Conservation (phyloP, 2,329 filamentous ascomycete genomes). For the Sarocladium strictum region DNA sequence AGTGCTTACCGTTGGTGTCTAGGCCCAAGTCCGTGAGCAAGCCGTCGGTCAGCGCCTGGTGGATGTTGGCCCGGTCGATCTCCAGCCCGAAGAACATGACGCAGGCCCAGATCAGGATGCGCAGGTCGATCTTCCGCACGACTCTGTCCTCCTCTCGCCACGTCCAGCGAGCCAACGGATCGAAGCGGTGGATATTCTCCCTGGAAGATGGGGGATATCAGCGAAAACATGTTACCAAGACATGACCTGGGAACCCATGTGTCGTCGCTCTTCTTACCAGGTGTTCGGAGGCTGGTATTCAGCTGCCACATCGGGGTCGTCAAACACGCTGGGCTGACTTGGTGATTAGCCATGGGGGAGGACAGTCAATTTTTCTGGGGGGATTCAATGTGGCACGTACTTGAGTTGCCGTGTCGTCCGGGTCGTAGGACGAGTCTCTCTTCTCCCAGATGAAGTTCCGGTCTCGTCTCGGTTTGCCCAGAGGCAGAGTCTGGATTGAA, state of each 20-base stretch:
- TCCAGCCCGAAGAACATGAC: constrained; percentile 37
- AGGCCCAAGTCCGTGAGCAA: constrained; percentile 37
- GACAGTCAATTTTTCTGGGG: neutral
- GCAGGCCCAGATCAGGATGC: constrained; percentile 41
- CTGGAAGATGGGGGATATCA: too few species aligned
- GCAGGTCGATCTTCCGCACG: constrained; percentile 38
- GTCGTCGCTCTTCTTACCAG: too few species aligned
- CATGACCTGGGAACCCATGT: too few species aligned
- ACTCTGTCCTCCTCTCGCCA: constrained; percentile 27
- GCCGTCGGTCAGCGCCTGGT: constrained; percentile 41
- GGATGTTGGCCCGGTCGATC: constrained; percentile 41
- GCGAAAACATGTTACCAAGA: too few species aligned
- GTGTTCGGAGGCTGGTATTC: neutral
- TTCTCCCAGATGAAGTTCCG: neutral
- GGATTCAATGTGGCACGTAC: neutral
- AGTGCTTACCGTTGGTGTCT: constrained; percentile 31
- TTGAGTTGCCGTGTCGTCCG: neutral
- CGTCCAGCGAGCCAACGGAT: constrained; percentile 29
- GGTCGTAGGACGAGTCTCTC: neutral
- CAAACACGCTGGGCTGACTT: neutral
- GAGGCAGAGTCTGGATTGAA: neutral
- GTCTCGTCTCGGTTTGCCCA: neutral
- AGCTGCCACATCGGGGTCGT: neutral
- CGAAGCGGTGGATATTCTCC: constrained; percentile 32
- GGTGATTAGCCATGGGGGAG: too few species aligned